These are phyloP conservation scores for Aspergillus sparsus DNA, from an alignment of 495 filamentous ascomycete genomes.

Conservation along the genomic window DNA sequence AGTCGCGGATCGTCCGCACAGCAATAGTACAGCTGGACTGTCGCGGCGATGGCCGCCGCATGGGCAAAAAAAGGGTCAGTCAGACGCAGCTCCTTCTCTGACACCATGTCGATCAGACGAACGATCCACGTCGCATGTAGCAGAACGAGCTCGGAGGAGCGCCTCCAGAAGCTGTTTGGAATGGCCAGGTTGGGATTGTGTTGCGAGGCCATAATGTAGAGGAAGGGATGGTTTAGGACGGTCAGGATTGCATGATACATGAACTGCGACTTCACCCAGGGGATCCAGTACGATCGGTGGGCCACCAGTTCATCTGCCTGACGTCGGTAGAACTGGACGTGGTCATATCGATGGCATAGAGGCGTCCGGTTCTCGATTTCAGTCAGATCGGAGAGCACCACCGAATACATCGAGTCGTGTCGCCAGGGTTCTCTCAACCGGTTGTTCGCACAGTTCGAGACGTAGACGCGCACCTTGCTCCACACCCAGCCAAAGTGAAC, in stretches of 20 bases:
- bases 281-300: conserved; percentile 44
- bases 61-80: conserved; percentile 51
- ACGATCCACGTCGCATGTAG: conserved; percentile 51
- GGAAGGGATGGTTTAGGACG: conserved; percentile 49
- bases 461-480: conserved; percentile 43
- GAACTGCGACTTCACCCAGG: conserved; percentile 50
- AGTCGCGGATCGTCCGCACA: conserved; percentile 45
- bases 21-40: conserved; percentile 49
- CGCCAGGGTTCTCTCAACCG: conserved; percentile 49
- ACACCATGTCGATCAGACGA: conserved; percentile 52
- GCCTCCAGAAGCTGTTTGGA: conserved; percentile 49
- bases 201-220: conserved; percentile 50
- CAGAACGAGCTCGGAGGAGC: conserved; percentile 47
- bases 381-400: conserved; percentile 45
- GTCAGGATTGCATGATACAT: conserved; percentile 49
- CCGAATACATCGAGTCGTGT: conserved; percentile 48
- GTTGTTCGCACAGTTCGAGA: conserved; percentile 44
- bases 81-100: conserved; percentile 45
- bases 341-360: conserved; percentile 49
- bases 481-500: conserved; percentile 50
- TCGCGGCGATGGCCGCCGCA: conserved; percentile 46
- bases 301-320: conserved; percentile 36
- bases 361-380: conserved; percentile 49
- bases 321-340: conserved; percentile 49
- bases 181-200: conserved; percentile 49